Evolutionary conservation across 352 stramenopile genomes (phyloP), one percentile per base, ranked within the genome.

Genomic region (Peronospora destructor): DNA sequence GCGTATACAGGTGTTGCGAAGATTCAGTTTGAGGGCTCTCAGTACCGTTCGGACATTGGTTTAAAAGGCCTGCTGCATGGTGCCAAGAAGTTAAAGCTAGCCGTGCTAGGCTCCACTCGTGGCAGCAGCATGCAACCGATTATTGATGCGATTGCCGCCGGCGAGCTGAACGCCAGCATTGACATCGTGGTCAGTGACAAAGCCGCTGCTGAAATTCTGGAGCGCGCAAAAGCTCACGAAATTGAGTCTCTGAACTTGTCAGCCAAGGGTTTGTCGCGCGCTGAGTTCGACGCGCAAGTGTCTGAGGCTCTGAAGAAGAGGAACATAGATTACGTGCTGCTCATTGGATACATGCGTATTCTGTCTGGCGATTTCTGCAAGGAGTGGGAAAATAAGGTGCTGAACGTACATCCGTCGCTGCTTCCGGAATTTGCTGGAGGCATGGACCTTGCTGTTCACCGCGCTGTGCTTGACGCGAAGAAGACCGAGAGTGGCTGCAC

Each of bases 281-380:
- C 94, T 21, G 87, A 89, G 49, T 98, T 97, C 59, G 96, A 99
- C 67, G 84, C 83, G 11, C 82, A 98, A 49, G 95, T 98, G 19
- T 98, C 89, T 10, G 72, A 89, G 17, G 76, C 89, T 34, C 68
- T 99, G 42, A 72, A 91, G 45, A 76, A 69, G 47, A 95, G 96
- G 62, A 94, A 92, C 40, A 92, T 97, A 3, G 95, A 99, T 45
- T 73, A 99, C 19, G 89, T 99, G 35, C 76, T 99, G 21, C 80
- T 98, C 33, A 97, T 99, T 45, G 97, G 97, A 37, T 99, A 99
- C 88, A 99, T 99, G 96, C 87, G 95, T 39, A 99, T 99, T 62
- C 61, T 99, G 4, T 98, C 95, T 29, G 74, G 66, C 39, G 70
- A 87, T 32, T 99, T 99, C 64, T 97, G 86, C 66, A 77, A 95